These are phyloP conservation scores for Rhododendron mucronatum DNA, from an alignment of 148 eudicot species.

Conservation along the genomic window DNA sequence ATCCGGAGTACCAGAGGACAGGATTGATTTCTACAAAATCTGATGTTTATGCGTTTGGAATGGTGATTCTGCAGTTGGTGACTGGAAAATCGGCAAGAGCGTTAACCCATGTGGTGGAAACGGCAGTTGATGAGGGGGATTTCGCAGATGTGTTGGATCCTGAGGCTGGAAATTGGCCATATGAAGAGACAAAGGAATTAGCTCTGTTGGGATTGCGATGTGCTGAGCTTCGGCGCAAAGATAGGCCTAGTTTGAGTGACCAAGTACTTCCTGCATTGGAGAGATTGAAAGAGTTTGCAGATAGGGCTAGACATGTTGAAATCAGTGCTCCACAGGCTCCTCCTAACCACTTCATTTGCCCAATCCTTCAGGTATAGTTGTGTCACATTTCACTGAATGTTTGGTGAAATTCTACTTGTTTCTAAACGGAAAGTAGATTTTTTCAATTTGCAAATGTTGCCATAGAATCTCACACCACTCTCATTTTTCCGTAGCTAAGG, in stretches of 20 bases:
- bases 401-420: background rate
- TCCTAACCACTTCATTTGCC: slow-evolving; percentile 76
- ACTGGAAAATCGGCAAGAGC: slow-evolving; percentile 68
- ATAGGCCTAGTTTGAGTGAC: slow-evolving; percentile 61
- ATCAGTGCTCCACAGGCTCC: slow-evolving; percentile 28
- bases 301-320: slow-evolving; percentile 39
- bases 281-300: slow-evolving; percentile 59
- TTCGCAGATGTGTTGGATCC: slow-evolving; percentile 50
- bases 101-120: slow-evolving; percentile 51
- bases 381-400: background rate
- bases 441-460: background rate
- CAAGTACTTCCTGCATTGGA: slow-evolving; percentile 63
- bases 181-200: slow-evolving; percentile 65
- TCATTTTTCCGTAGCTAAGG: background rate
- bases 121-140: slow-evolving; percentile 44
- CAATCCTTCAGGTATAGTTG: slow-evolving; percentile 62
- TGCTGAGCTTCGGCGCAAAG: slow-evolving; percentile 64
- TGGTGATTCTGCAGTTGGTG: slow-evolving; percentile 66
- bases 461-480: background rate
- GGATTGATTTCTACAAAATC: slow-evolving; percentile 56
- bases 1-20: slow-evolving; percentile 84
- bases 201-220: slow-evolving; percentile 65
- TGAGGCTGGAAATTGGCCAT: slow-evolving; percentile 79
- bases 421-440: background rate
- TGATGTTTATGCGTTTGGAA: slow-evolving; percentile 83